phyloP scores from a whole-genome alignment of 1,139 yeast genomes.

The Meyerozyma carpophila region DNA sequence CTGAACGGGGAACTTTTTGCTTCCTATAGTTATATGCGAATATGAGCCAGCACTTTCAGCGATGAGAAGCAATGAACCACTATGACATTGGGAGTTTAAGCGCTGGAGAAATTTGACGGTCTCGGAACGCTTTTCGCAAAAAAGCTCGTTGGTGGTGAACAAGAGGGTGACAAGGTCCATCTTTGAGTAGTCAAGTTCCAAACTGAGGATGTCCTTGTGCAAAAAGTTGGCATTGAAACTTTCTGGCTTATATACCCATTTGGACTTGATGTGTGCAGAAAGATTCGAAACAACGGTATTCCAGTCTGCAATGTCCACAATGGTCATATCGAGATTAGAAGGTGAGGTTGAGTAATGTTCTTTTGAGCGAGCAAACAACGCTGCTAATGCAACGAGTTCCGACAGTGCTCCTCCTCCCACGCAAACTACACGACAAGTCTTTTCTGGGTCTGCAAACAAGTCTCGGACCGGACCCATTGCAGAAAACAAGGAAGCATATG shows the following conservation, averaged over 20 bases:
- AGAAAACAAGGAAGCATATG: conserved; percentile 63
- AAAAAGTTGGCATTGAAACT: conserved; percentile 43
- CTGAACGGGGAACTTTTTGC: conserved; percentile 75
- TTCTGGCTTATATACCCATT: conserved; percentile 46
- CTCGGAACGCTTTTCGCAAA: conserved; percentile 59
- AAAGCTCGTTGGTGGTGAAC: conserved; percentile 84
- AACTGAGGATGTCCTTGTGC: conserved; percentile 42
- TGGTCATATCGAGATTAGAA: conserved; percentile 38
- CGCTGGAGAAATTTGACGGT: conserved; percentile 57
- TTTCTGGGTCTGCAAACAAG: conserved; percentile 27
- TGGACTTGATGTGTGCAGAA: conserved; percentile 33
- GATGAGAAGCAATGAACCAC: conserved; percentile 58
- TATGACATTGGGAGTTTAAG: conserved; percentile 40
- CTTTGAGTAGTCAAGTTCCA: conserved; percentile 10
- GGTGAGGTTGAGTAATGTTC: conserved; percentile 30
- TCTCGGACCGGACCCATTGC: conserved; percentile 39
- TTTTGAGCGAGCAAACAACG: conserved; percentile 50
- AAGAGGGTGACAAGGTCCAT: conserved; percentile 57
- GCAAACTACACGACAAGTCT: conserved; percentile 42
- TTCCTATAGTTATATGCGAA: conserved; percentile 72
- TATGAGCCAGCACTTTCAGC: conserved; percentile 90
- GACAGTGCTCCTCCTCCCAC: conserved; percentile 92
- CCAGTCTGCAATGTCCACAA: conserved; percentile 84
- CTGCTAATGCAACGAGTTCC: conserved; percentile 66
- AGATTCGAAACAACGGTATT: conserved; percentile 42